phyloP scores from a whole-genome alignment of 345 rosid species.

The Syzygium oleosum region DNA sequence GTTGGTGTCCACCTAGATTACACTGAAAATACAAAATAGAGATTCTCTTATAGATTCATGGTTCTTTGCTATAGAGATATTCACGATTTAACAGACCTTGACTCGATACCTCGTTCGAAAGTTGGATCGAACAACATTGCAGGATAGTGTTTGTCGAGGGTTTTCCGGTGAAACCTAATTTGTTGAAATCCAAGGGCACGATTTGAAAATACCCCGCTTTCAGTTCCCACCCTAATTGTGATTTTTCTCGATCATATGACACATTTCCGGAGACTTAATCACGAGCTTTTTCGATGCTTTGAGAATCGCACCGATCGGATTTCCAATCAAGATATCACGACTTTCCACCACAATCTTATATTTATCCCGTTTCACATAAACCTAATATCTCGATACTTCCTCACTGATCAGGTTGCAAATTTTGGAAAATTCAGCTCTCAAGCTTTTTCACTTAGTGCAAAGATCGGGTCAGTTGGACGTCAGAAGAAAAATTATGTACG shows the following conservation, averaged over 20 bases:
- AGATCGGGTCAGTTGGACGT: neutral
- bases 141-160: neutral
- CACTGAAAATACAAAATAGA: neutral
- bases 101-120: neutral
- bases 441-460: neutral
- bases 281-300: neutral
- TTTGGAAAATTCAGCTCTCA: neutral
- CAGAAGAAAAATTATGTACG: neutral
- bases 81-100: neutral
- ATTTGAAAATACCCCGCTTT: neutral
- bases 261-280: neutral
- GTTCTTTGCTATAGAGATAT: neutral
- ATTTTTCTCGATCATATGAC: neutral
- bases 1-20: neutral
- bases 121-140: neutral
- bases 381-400: neutral
- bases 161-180: neutral
- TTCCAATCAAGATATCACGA: neutral
- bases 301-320: neutral
- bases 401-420: neutral
- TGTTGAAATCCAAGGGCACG: neutral
- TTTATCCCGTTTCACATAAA: neutral
- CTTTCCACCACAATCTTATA: neutral
- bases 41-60: neutral
- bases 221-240: neutral